Base-by-base conservation (phyloP, 1,139 yeast species). In the Insectozyma bohioensis region DNA sequence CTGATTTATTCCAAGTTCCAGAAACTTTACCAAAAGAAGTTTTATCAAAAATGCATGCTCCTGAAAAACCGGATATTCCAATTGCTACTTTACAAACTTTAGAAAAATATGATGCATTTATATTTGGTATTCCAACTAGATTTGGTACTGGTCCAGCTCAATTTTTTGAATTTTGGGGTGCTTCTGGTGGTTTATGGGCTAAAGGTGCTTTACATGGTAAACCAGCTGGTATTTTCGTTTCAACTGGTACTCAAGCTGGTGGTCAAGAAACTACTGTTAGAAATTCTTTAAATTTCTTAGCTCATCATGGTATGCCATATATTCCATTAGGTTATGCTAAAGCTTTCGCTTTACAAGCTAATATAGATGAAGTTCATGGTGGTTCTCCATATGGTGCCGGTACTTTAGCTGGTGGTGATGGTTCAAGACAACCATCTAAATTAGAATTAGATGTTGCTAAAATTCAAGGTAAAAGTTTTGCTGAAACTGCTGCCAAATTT, bases 301-400 rank as follows among this genome's bases (percentile, higher is more conserved):
- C 60, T 26, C 79, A 73, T 48, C 80, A 74, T 35, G 80, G 79
- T 51, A 59, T 73, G 63, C 49, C 67, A 20, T 74, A 56, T 46
- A 52, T 74, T 30, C 78, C 80, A 26, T 57, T 73, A 42, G 78
- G 79, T 39, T 70, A 58, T 47, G 67, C 45, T 18, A 37, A 35
- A 36, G 65, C 63, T 3, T 65, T 61, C 48, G 55, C 56, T 24
- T 42, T 67, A 30, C 48, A 69, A 26, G 24, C 42, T 4, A 53
- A 53, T 39, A 37, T 66, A 24, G 58, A 57, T 1, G 74, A 67
- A 47, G 51, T 56, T 26, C 73, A 66, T 39, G 78, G 78, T 43
- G 67, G 67, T 37, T 58, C 75, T 34, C 64, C 78, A 20, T 73
- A 69, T 64, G 78, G 78, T 51, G 67, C 78, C 14, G 77, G 77